Evolutionary conservation across 768 basidiomycete species (phyloP), one percentile per base, ranked within the genome.

Genomic region (Boletus reticulatus): DNA sequence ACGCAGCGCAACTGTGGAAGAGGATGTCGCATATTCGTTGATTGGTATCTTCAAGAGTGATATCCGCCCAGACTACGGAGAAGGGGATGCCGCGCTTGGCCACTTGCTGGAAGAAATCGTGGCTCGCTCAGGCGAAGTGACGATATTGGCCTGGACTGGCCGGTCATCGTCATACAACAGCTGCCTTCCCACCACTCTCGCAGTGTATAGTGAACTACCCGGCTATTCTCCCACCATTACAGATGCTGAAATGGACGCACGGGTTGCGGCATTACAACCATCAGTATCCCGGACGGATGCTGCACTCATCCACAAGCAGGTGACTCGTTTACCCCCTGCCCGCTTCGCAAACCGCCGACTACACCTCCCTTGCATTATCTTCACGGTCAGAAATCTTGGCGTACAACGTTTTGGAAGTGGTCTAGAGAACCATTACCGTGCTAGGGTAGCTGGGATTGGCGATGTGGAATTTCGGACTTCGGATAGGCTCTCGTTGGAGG

Each of bases 51-150:
- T 60, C 44, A 48, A 43, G 2, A 58, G 57, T 27, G 57, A 58
- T 16, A 27, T 55, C 29, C 22, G 14, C 24, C 56, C 56, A 6
- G 39, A 31, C 3, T 62, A 57, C 19, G 61, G 61, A 12, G 56
- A 53, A 42, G 49, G 55, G 2, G 8, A 45, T 14, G 52, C 38
- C 6, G 58, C 58, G 6, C 19, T 61, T 4, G 60, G 54, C 4
- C 61, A 52, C 27, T 52, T 62, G 4, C 36, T 62, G 39, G 56
- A 62, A 4, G 56, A 58, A 13, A 55, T 62, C 4, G 37, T 62
- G 11, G 14, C 43, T 6, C 60, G 61, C n/a, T 51, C 42, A 1
- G 52, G 56, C 1, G 60, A 54, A 1, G 50, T 53, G 19, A 54
- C 50, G 0, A 60, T 58, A 6, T 47, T 62, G 39, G 39, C 32